Conservation (phyloP, 83 land plant species). For the Thuja plicata region DNA sequence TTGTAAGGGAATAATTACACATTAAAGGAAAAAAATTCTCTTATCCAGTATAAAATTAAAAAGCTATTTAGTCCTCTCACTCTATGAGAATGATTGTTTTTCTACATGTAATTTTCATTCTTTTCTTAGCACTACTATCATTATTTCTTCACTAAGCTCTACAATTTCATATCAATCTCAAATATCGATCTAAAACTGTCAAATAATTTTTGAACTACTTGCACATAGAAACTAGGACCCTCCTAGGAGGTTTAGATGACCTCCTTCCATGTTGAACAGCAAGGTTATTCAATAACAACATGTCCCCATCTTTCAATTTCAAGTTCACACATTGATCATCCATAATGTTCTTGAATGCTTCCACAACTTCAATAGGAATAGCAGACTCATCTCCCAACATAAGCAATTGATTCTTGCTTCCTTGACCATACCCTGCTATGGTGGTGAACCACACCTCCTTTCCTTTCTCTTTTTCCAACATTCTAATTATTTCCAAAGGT, state of each 20-base stretch:
- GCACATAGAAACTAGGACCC: constrained; percentile 17
- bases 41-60: too few species aligned
- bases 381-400: constrained; percentile 15
- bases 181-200: too few species aligned
- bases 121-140: too few species aligned
- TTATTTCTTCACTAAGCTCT: too few species aligned
- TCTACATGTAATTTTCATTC: too few species aligned
- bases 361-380: constrained; percentile 14
- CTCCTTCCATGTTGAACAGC: constrained; percentile 26
- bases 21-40: too few species aligned
- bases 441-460: constrained; percentile 18
- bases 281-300: constrained; percentile 21
- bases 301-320: constrained; percentile 20
- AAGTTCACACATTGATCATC: constrained; percentile 18
- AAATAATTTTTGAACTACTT: constrained; percentile 8
- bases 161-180: too few species aligned
- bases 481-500: background rate
- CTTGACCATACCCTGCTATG: constrained; percentile 15
- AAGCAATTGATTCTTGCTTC: background rate
- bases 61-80: too few species aligned
- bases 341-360: constrained; percentile 10
- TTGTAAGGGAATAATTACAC: too few species aligned
- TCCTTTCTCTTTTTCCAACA: background rate
- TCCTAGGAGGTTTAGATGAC: constrained; percentile 23
- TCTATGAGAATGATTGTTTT: too few species aligned